Conservation (phyloP, 2,329 filamentous ascomycete genomes). For the Aspergillus hortae region DNA sequence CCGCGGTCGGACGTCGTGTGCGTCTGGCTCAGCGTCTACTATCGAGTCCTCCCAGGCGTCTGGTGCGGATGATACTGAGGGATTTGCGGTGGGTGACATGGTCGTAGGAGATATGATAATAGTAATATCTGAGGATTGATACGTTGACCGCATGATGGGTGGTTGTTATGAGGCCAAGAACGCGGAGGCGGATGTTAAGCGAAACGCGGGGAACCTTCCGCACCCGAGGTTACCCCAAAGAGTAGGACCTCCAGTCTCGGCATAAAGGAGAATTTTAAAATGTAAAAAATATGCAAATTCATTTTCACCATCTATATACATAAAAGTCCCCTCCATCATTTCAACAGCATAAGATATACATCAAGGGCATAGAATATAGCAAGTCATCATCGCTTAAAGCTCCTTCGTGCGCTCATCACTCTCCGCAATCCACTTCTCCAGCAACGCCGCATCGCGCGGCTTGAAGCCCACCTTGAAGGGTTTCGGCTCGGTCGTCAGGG, state of each 20-base stretch:
- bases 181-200: background rate
- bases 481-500: constrained; percentile 60
- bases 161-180: too few relatives aligned
- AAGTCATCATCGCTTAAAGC: constrained; percentile 28
- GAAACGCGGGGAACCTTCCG: constrained; percentile 3
- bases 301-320: background rate
- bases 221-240: background rate
- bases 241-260: background rate
- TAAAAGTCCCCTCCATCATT: background rate
- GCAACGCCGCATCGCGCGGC: constrained; percentile 43
- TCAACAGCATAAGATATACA: background rate
- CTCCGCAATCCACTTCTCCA: constrained; percentile 52
- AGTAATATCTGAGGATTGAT: too few relatives aligned
- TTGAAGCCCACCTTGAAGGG: constrained; percentile 59
- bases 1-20: constrained; percentile 38
- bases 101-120: too few relatives aligned
- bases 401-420: constrained; percentile 52
- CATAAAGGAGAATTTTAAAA: background rate
- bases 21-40: constrained; percentile 5
- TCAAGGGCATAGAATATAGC: background rate
- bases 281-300: background rate
- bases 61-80: background rate
- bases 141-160: too few relatives aligned
- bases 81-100: background rate
- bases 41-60: constrained; percentile 7